These are phyloP conservation scores for Symbiodinium pilosum DNA, from an alignment of 73 alveolate genomes.

Conservation along the genomic window DNA sequence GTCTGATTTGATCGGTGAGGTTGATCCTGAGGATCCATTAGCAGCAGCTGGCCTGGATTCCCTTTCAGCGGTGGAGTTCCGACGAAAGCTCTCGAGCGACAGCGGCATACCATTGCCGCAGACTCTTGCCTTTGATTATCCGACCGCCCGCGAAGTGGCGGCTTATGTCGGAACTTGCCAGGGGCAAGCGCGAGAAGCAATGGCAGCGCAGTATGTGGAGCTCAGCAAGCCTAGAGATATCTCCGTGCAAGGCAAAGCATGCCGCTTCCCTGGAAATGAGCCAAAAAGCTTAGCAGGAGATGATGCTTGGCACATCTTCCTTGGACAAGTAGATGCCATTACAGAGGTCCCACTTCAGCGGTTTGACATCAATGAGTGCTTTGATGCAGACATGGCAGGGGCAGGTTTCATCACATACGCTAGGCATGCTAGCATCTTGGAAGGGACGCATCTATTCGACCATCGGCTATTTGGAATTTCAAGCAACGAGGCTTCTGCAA, in stretches of 20 bases:
- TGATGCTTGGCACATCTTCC: conserved; percentile 39
- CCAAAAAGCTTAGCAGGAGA: neutral
- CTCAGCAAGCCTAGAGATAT: neutral
- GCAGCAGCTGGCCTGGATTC: conserved; percentile 75
- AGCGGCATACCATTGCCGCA: conserved; percentile 1
- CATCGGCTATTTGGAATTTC: conserved; percentile 68
- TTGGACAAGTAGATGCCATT: conserved; percentile 28
- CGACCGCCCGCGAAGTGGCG: conserved; percentile 42
- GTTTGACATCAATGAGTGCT: conserved; percentile 39
- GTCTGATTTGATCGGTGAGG: conserved; percentile 38
- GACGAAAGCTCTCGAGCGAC: conserved; percentile 18
- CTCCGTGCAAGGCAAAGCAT: neutral
- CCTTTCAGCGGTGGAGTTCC: conserved; percentile 83
- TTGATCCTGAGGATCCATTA: conserved; percentile 50
- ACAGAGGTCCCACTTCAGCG: conserved; percentile 75
- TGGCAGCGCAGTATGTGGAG: neutral
- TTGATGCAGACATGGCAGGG: conserved; percentile 1
- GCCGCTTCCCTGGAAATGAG: neutral
- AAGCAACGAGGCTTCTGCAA: conserved; percentile 64
- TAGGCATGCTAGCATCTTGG: conserved; percentile 40
- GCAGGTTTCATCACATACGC: conserved; percentile 54
- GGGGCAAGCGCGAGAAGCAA: neutral
- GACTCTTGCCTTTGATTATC: conserved; percentile 57
- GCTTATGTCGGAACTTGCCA: neutral
- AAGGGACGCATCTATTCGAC: conserved; percentile 52